These are phyloP conservation scores for Ophiostoma novo-ulmi DNA, from an alignment of 2,329 filamentous ascomycete species.

Conservation along the genomic window DNA sequence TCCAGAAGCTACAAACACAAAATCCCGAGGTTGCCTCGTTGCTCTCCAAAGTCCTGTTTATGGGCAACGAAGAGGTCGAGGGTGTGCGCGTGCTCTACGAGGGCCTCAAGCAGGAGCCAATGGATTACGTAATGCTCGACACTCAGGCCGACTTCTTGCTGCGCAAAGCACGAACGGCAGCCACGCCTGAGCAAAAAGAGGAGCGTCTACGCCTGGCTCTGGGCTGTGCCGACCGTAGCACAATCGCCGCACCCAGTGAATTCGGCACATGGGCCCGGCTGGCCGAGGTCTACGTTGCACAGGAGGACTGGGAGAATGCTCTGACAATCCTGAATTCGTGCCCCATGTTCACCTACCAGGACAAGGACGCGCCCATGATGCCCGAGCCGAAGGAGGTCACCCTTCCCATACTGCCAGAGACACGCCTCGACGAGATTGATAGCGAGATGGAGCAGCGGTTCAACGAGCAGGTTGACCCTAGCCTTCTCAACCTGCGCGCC, in stretches of 20 bases:
- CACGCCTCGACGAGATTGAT: constrained; percentile 90
- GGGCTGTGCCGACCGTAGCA: constrained; percentile 88
- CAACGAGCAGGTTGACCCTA: constrained; percentile 80
- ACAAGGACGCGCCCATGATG: constrained; percentile 93
- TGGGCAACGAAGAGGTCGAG: constrained; percentile 96
- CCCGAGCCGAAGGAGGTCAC: constrained; percentile 85
- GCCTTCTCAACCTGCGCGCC: constrained; percentile 77
- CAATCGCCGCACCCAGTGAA: constrained; percentile 91
- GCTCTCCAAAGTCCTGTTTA: constrained; percentile 82
- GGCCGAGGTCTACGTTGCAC: constrained; percentile 85
- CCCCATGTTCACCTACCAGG: constrained; percentile 99
- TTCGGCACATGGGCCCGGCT: constrained; percentile 95
- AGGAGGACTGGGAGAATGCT: constrained; percentile 96
- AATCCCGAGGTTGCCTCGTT: constrained; percentile 93
- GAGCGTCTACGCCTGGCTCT: constrained; percentile 78
- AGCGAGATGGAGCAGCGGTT: constrained; percentile 79
- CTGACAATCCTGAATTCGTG: constrained; percentile 95
- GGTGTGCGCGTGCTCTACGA: constrained; percentile 84
- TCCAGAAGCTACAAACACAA: constrained; percentile 86
- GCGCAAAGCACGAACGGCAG: constrained; percentile 64
- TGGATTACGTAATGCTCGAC: constrained; percentile 96
- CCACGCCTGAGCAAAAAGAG: constrained; percentile 51
- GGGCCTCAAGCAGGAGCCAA: constrained; percentile 82
- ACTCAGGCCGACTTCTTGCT: constrained; percentile 89
- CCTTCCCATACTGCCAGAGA: constrained; percentile 82